Percentiles rank a stretch among this genome's conserved stretches.
Evolutionary conservation across 2,329 filamentous ascomycete genomes (phyloP).

Genomic region (Fusarium succisae): DNA sequence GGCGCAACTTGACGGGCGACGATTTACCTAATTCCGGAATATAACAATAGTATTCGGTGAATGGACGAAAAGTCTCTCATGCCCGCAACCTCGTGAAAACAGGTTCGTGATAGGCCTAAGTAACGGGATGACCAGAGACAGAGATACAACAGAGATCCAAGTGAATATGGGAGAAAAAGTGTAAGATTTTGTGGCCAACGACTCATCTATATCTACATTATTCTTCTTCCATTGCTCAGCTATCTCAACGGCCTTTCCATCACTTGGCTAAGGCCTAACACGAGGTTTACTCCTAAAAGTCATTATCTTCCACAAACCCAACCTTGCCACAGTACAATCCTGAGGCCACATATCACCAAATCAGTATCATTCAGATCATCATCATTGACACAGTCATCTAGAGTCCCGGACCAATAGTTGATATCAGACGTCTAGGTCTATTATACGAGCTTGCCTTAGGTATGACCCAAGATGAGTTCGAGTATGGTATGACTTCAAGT

Average conservation of each 20-base stretch:
- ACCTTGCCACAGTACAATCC: background rate
- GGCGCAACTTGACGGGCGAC: no score
- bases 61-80: no score
- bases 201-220: background rate
- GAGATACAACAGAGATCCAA: no score
- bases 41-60: no score
- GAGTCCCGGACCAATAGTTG: background rate
- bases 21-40: no score
- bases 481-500: background rate
- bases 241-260: background rate
- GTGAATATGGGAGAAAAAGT: accelerated
- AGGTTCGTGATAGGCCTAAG: accelerated
- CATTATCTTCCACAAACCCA: background rate
- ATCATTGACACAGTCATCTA: no score
- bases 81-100: no score
- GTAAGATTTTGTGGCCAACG: accelerated
- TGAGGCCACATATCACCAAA: background rate
- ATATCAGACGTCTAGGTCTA: background rate
- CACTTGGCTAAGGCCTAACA: background rate
- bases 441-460: background rate
- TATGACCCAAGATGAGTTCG: background rate
- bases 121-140: no score
- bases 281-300: background rate
- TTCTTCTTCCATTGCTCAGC: background rate
- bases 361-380: background rate